Evolutionary conservation across 192 early-diverging fungal species (phyloP), one percentile per base, ranked within the genome.

Genomic region (Spinellus fusiger): DNA sequence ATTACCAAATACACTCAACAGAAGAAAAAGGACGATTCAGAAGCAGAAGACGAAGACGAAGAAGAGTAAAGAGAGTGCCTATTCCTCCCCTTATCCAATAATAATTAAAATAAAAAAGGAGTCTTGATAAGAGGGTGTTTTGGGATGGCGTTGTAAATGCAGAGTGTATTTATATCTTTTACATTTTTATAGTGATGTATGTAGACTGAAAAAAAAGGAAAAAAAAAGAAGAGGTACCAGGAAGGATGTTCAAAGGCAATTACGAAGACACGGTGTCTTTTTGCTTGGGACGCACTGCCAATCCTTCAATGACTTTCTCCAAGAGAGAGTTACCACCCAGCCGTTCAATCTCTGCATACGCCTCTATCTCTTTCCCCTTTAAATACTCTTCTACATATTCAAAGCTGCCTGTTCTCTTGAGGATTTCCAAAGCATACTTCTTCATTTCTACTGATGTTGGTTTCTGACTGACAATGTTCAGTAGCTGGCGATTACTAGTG

Each of bases 401-500:
- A 48, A 95, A 89, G 16, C 86, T 82, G 31, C 71, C 57, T 0
- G 84, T 79, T 58, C 81, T 73, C 47, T 78, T 69, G 79, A 93
- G 84, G 56, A 92, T 70, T 49, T 78, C 59, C 27, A 95, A 81
- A 0, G 92, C 91, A 54, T 92, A 90, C 52, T 76, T 69, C 57
- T 95, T 95, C 29, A 95, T 65, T 47, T 92, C 82, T 0, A 80
- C 56, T 33, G 86, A 84, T 2, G 69, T 75, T 4, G 92, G 86
- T 52, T 80, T 82, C 59, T 94, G 92, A 34, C 79, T 75, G 34
- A 95, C 54, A 37, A 95, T 95, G 58, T 79, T 88, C 66, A 85
- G 70, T 52, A 92, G 60, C 66, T 86, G 80, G 13, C 72, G 73
- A 50, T 85, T 57, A 2, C 25, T 34, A 0, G 77, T 55, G 49